Evolutionary conservation across 1,284 basidiomycete genomes (phyloP).

Genomic region (Cryptococcus sp.): DNA sequence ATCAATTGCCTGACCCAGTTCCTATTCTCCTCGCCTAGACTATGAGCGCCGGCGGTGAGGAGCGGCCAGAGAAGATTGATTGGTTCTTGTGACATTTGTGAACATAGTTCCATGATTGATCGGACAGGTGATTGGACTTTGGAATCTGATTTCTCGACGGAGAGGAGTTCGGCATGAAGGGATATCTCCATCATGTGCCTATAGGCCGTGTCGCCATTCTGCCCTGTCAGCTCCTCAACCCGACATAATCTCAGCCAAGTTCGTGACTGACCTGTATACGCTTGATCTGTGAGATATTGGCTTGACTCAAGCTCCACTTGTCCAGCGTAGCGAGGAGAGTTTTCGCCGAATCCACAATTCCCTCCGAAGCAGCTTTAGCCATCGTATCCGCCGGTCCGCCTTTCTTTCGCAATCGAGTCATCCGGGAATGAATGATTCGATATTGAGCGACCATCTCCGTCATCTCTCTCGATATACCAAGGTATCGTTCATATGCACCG

Average conservation of each 20-base stretch:
- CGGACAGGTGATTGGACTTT: constrained; percentile 9
- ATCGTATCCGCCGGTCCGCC: no score
- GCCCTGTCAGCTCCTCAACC: not conserved
- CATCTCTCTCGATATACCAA: constrained; percentile 17
- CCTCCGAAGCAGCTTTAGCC: no score
- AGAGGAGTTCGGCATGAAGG: constrained; percentile 13
- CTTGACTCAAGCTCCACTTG: constrained; percentile 9
- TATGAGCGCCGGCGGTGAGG: constrained; percentile 12
- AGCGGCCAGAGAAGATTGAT: constrained; percentile 22
- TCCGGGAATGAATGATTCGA: not conserved
- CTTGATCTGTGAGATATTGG: constrained; percentile 2
- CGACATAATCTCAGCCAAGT: not conserved
- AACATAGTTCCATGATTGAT: constrained; percentile 18
- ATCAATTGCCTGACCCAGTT: constrained; percentile 9
- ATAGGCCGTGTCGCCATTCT: constrained; percentile 19
- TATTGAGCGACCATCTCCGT: constrained; percentile 13
- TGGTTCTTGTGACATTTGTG: constrained; percentile 16
- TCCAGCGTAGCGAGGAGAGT: constrained; percentile 3
- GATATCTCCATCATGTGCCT: constrained; percentile 13
- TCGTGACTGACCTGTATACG: constrained; percentile 10
- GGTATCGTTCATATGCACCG: constrained; percentile 15
- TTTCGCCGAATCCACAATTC: no score
- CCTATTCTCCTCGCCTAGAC: constrained; percentile 1
- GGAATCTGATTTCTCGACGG: not conserved
- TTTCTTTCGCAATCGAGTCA: no score